These are phyloP conservation scores for Chrysanthemum lavandulifolium DNA, from an alignment of 129 eudicot genomes.

Conservation along the genomic window DNA sequence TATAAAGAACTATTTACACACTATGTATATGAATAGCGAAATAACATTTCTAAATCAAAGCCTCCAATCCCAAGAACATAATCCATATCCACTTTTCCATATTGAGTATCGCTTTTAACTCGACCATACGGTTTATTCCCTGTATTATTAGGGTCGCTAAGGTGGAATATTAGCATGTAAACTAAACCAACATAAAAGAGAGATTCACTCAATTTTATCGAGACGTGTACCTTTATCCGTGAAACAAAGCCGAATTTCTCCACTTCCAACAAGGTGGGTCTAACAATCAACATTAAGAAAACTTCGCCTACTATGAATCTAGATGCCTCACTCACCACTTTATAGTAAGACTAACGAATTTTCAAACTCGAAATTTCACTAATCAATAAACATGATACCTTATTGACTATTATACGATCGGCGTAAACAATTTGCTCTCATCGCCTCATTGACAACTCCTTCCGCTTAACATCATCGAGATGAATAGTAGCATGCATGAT, in stretches of 20 bases:
- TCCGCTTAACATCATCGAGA: no score
- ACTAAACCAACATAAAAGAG: slow-evolving; percentile 1
- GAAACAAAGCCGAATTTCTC: slow-evolving; percentile 60
- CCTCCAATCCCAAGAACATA: slow-evolving; percentile 99
- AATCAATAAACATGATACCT: no score
- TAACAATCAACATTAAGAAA: slow-evolving; percentile 33
- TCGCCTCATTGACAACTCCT: no score
- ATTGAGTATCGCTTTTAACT: slow-evolving; percentile 68
- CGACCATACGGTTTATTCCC: slow-evolving; percentile 76
- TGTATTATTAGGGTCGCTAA: slow-evolving; percentile 31
- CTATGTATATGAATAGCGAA: slow-evolving; percentile 5
- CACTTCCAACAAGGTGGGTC: slow-evolving; percentile 91
- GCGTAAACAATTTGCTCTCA: no score
- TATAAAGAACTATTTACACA: neutral
- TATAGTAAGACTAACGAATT: no score
- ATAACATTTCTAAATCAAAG: slow-evolving; percentile 92
- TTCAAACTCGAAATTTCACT: no score
- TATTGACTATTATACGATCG: no score
- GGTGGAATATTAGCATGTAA: slow-evolving; percentile 5
- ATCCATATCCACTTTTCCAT: slow-evolving; percentile 90
- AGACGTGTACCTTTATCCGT: slow-evolving; percentile 67
- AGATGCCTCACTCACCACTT: no score
- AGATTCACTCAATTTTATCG: slow-evolving; percentile 3
- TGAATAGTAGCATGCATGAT: no score
- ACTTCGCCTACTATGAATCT: neutral